Evolutionary conservation across 169 alveolate species (phyloP), one percentile per base, ranked within the genome.

Genomic region (Fabrea salina): DNA sequence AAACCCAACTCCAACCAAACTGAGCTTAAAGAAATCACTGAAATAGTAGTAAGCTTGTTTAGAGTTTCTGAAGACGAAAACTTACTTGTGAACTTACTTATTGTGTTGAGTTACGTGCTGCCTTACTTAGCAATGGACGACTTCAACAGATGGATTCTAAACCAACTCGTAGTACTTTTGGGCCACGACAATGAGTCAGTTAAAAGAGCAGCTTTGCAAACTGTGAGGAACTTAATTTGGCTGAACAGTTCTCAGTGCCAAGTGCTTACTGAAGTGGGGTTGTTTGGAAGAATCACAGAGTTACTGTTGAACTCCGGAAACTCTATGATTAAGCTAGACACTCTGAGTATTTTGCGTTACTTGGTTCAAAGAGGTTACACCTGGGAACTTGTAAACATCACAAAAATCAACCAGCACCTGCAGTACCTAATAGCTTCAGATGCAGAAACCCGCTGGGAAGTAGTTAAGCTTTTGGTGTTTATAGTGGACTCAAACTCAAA

Each of bases 121-220:
- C 74, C 74, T 1, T 30, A 32, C 11, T 13, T 61, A 11, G 27
- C 50, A 16, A 16, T 37, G 11, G n/a, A 22, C 13, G 74, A 61
- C 11, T 56, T 56, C 27, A n/a, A 35, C 25, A 61, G 74, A 37
- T 32, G 74, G 49, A 16, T 30, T 33, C 25, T 61, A 25, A 51
- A 61, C 22, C 44, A 51, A 30, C 49, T 61, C 7, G 50, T 61
- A 16, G 41, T 13, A 11, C 25, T 61, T 16, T 1, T 61, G 11
- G 11, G 1, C n/a, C 41, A 61, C 39, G 51, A 16, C 16, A 37
- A 61, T 11, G 8, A 16, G 11, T 13, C 25, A 16, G 74, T 61
- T 16, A 33, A 22, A 33, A 61, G 32, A 61, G 50, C 74, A 61
- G 74, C 32, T 30, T 3, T 61, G n/a, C 51, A 61, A 61, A 61